Evolutionary conservation across 2,329 filamentous ascomycete genomes (phyloP).

Genomic region (Penicillium sp.): DNA sequence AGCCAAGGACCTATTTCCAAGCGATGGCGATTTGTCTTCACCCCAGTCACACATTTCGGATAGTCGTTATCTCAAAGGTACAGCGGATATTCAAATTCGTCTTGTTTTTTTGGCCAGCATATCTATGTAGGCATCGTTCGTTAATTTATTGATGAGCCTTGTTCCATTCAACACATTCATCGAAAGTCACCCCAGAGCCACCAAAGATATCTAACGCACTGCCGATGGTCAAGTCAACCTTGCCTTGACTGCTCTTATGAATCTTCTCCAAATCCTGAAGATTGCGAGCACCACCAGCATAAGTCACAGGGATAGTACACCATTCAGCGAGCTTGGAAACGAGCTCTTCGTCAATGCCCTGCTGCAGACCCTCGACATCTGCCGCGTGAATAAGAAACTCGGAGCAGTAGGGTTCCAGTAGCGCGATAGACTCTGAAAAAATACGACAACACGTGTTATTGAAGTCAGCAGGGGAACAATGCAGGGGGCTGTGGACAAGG

Average conservation of each 20-base stretch:
- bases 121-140: conserved; percentile 24
- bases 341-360: conserved; percentile 80
- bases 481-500: too few species aligned
- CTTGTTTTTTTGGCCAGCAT: not conserved
- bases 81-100: too few species aligned
- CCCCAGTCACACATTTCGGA: too few species aligned
- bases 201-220: conserved; percentile 96
- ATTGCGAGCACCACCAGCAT: conserved; percentile 85
- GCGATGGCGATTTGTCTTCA: too few species aligned
- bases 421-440: conserved; percentile 65
- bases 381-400: conserved; percentile 97
- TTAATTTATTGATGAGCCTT: conserved; percentile 55
- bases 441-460: not conserved
- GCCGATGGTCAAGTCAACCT: conserved; percentile 89
- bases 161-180: conserved; percentile 89
- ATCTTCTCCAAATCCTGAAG: conserved; percentile 79
- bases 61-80: too few species aligned
- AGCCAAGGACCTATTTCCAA: too few species aligned
- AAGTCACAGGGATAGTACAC: conserved; percentile 90
- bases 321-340: conserved; percentile 71
- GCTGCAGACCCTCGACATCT: conserved; percentile 90
- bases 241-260: conserved; percentile 68
- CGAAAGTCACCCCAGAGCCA: conserved; percentile 75
- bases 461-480: too few species aligned
- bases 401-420: conserved; percentile 84